Percentiles rank a stretch among this genome's conserved stretches.
Evolutionary conservation across 176 grass and related monocot genomes (phyloP).

Genomic region (Zoysia pacifica): DNA sequence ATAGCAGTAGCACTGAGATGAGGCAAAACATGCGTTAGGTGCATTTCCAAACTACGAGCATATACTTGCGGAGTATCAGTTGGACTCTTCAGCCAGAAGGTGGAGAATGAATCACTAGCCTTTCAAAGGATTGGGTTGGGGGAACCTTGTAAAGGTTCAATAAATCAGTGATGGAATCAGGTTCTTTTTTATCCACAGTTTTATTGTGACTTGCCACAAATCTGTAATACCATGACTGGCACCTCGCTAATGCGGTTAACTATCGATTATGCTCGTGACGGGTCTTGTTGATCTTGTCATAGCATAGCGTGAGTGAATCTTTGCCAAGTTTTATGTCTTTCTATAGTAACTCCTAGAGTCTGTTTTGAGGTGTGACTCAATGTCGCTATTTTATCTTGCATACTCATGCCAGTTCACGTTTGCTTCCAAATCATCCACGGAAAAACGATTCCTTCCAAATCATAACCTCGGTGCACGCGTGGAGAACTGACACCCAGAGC

Average conservation of each 20-base stretch:
- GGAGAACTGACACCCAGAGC: too few relatives aligned
- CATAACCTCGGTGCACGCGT: too few relatives aligned
- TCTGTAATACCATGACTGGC: background rate
- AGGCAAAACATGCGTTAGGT: background rate
- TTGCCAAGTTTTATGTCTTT: background rate
- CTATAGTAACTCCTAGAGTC: background rate
- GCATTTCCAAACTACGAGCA: slow-evolving; percentile 13
- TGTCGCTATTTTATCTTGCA: background rate
- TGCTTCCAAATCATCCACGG: slow-evolving; percentile 1
- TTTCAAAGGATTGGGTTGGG: slow-evolving; percentile 30
- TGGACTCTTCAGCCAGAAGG: slow-evolving; percentile 26
- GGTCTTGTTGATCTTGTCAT: too few relatives aligned
- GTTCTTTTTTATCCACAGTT: slow-evolving; percentile 35
- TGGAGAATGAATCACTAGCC: slow-evolving; percentile 43
- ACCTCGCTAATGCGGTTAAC: background rate
- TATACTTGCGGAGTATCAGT: background rate
- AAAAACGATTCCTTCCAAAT: background rate
- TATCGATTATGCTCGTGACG: background rate
- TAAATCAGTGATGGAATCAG: slow-evolving; percentile 39
- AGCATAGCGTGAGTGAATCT: background rate
- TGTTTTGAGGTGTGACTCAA: background rate
- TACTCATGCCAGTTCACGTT: background rate
- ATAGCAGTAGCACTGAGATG: background rate
- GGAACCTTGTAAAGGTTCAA: slow-evolving; percentile 1
- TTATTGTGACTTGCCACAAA: slow-evolving; percentile 12